These are phyloP conservation scores for Kernera saxatilis DNA, from an alignment of 345 rosid species.

Conservation along the genomic window DNA sequence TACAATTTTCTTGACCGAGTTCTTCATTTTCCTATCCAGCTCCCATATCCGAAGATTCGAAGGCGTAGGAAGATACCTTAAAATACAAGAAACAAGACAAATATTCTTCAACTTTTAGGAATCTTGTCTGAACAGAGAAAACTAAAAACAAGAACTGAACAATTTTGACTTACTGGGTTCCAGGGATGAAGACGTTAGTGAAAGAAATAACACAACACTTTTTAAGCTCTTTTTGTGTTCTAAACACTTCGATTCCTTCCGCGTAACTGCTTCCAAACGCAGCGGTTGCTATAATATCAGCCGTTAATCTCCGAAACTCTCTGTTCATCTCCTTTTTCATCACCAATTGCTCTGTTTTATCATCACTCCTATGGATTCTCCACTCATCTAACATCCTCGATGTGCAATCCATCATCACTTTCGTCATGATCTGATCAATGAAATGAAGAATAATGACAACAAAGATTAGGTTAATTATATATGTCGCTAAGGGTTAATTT, in stretches of 20 bases:
- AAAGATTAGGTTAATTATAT: no score
- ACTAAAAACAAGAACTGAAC: neutral
- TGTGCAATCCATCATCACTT: conserved; percentile 25
- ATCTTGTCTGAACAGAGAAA: neutral
- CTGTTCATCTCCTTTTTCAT: conserved; percentile 3
- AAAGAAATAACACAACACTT: neutral
- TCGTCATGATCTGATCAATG: conserved; percentile 10
- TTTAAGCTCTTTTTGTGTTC: conserved; percentile 35
- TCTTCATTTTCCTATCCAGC: conserved; percentile 37
- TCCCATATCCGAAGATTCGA: conserved; percentile 39
- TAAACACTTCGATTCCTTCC: conserved; percentile 39
- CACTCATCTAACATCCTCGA: conserved; percentile 30
- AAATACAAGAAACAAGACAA: neutral
- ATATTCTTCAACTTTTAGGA: neutral
- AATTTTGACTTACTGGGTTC: conserved; percentile 27
- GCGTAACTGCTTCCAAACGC: conserved; percentile 45
- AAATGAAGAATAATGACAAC: no score
- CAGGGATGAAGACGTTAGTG: conserved; percentile 29
- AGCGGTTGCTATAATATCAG: conserved; percentile 38
- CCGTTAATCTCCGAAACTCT: conserved; percentile 33
- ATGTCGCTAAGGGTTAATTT: no score
- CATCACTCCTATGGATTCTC: conserved; percentile 18
- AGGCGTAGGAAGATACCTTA: conserved; percentile 45
- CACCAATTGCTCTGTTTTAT: neutral
- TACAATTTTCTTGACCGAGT: conserved; percentile 15